Evolutionary conservation across 164 flowering plant species (phyloP).

Genomic region (Aristolochia fimbriata): DNA sequence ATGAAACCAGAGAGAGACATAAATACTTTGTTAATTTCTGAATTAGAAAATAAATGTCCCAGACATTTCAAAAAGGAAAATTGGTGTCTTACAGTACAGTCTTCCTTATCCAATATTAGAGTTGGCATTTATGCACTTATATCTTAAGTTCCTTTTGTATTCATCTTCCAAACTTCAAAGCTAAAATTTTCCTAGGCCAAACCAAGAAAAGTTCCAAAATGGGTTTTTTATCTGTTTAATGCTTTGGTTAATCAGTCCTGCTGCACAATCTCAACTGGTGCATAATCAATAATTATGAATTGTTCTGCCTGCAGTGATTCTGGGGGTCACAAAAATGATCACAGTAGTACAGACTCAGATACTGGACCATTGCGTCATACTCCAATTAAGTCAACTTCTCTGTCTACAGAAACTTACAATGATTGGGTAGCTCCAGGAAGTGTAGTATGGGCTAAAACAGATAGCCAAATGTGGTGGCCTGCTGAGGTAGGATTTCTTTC

Average conservation of each 20-base stretch:
- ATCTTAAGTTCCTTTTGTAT: too few relatives aligned
- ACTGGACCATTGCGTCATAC: constrained; percentile 5
- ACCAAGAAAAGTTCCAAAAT: neutral
- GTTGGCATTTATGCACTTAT: too few relatives aligned
- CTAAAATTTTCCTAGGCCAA: too few relatives aligned
- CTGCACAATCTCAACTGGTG: neutral
- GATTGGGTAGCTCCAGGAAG: constrained; percentile 18
- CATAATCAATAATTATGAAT: neutral
- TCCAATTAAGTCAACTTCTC: constrained; percentile 11
- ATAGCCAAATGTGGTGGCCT: constrained; percentile 23
- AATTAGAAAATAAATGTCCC: too few relatives aligned
- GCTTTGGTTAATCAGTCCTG: neutral
- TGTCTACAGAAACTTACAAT: constrained; percentile 6
- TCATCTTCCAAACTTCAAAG: too few relatives aligned
- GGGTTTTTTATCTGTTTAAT: neutral
- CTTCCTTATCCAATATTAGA: too few relatives aligned
- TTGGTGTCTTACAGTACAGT: too few relatives aligned
- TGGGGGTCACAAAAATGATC: constrained; percentile 6
- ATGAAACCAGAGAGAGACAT: too few relatives aligned
- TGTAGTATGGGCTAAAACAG: constrained; percentile 26
- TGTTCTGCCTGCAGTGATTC: constrained; percentile 6
- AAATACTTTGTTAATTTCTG: too few relatives aligned
- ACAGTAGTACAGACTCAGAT: neutral
- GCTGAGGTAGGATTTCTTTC: constrained; percentile 19
- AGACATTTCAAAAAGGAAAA: too few relatives aligned